Evolutionary conservation across 257 asterid genomes (phyloP), one percentile per base, ranked within the genome.

Genomic region (Ballota nigra): DNA sequence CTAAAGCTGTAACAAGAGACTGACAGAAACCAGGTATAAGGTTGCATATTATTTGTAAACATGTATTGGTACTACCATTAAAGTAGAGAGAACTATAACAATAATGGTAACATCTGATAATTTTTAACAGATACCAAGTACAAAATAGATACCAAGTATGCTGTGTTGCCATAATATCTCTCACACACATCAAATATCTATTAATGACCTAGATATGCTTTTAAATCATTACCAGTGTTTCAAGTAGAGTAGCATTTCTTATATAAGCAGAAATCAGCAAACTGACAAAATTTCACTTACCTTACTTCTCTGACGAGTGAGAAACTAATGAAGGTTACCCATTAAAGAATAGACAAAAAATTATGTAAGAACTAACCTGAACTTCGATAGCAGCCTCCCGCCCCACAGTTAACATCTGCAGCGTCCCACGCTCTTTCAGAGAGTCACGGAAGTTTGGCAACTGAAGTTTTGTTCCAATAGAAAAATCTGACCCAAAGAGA

Each of bases 381-480:
- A 95, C 87, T 80, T 95, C 99, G 76, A 95, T 87, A 56, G 99
- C 96, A 75, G 96, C 97, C 80, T 95, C 99, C 78, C 99, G 88
- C 68, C 99, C 99, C 68, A 92, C 86, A 65, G 99, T 95, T 84
- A 95, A 82, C 97, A 92, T 89, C 71, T 95, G 98, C 71, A 92
- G 79, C 7, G 96, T 89, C 63, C 99, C 96, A 72, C 88, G 89
- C 78, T 95, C 97, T 83, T 86, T 88, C 16, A 95, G 84, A 62
- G 97, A 84, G 69, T 92, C 98, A 29, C 96, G 97, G 73, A 95
- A 95, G 83, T 92, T 89, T 26, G 98, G 99, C 84, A 95, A 76
- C 83, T 83, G 96, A 86, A 92, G 89, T 83, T 84, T 92, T 93
- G 85, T 95, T 78, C 89, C 96, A 28, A 77, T 66, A 66, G 83